These are phyloP conservation scores for Yamadazyma sp. DNA, from an alignment of 1,139 yeast genomes.

Conservation along the genomic window DNA sequence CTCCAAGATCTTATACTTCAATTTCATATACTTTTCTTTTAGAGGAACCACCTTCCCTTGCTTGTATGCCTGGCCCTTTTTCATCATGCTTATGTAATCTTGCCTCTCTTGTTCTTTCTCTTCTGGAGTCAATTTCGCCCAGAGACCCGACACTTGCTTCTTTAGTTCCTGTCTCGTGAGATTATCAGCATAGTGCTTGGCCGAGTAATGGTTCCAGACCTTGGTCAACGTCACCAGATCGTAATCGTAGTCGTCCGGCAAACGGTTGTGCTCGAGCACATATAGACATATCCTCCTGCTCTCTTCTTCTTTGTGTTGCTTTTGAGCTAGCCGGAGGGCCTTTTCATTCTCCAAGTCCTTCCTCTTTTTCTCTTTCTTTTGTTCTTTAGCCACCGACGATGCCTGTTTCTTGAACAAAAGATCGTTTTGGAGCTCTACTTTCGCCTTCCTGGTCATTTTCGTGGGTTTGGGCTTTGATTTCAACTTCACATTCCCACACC, in stretches of 20 bases:
- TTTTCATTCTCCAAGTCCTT: slow-evolving; percentile 1
- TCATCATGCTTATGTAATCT: slow-evolving; percentile 29
- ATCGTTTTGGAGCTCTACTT: slow-evolving; percentile 18
- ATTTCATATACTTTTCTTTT: slow-evolving; percentile 9
- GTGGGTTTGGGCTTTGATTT: slow-evolving; percentile 20
- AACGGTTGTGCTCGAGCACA: slow-evolving; percentile 11
- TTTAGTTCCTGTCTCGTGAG: slow-evolving; percentile 4
- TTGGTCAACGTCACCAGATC: slow-evolving; percentile 25
- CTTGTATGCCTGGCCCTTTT: slow-evolving; percentile 31
- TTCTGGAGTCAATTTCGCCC: slow-evolving; percentile 26
- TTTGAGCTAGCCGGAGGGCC: neutral
- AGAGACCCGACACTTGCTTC: slow-evolving; percentile 13
- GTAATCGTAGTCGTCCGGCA: slow-evolving; percentile 11
- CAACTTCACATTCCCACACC: slow-evolving; percentile 21
- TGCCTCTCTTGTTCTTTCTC: slow-evolving; percentile 10
- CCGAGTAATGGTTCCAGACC: slow-evolving; percentile 37
- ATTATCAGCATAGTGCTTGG: slow-evolving; percentile 18
- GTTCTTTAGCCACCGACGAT: neutral
- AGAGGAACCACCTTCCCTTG: slow-evolving; percentile 25
- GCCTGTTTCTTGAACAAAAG: slow-evolving; percentile 26
- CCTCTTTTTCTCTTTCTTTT: slow-evolving; percentile 3
- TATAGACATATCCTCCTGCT: slow-evolving; percentile 6
- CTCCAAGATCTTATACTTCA: slow-evolving; percentile 4
- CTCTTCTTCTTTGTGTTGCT: slow-evolving; percentile 4
- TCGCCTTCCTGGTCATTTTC: slow-evolving; percentile 20